These are phyloP conservation scores for Aspergillus texensis DNA, from an alignment of 2,329 filamentous ascomycete genomes.

Conservation along the genomic window DNA sequence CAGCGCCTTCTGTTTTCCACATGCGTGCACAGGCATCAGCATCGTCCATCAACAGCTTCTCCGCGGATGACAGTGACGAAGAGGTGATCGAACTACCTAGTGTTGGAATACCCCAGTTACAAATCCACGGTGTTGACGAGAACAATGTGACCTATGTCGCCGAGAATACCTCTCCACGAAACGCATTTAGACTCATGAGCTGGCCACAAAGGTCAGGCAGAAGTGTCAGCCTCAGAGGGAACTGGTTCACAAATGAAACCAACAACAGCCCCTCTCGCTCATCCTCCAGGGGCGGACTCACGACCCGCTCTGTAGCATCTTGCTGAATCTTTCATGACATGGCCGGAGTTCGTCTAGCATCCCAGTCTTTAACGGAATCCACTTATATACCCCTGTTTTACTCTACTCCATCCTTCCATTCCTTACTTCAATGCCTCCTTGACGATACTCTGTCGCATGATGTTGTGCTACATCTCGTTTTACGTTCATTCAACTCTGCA, in stretches of 20 bases:
- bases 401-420: neutral
- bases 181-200: slow-evolving; percentile 35
- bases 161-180: slow-evolving; percentile 27
- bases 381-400: neutral
- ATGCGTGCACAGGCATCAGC: slow-evolving; percentile 38
- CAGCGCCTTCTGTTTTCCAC: slow-evolving; percentile 32
- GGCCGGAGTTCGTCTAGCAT: neutral
- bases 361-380: neutral
- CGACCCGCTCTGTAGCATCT: slow-evolving; percentile 29
- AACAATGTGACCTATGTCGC: slow-evolving; percentile 38
- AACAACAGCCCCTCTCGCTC: neutral
- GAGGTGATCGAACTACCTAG: slow-evolving; percentile 40
- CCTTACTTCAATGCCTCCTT: neutral
- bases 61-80: slow-evolving; percentile 35
- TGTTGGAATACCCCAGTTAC: slow-evolving; percentile 26
- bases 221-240: slow-evolving; percentile 9
- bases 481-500: neutral
- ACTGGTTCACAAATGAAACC: neutral
- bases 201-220: slow-evolving; percentile 29
- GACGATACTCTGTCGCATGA: neutral
- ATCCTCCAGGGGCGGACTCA: slow-evolving; percentile 16
- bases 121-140: slow-evolving; percentile 36
- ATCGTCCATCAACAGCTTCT: slow-evolving; percentile 25
- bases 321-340: slow-evolving; percentile 18
- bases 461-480: neutral